Conservation (phyloP, 1,284 basidiomycete genomes). For the Xerocomus cyaneibrunnescens region DNA sequence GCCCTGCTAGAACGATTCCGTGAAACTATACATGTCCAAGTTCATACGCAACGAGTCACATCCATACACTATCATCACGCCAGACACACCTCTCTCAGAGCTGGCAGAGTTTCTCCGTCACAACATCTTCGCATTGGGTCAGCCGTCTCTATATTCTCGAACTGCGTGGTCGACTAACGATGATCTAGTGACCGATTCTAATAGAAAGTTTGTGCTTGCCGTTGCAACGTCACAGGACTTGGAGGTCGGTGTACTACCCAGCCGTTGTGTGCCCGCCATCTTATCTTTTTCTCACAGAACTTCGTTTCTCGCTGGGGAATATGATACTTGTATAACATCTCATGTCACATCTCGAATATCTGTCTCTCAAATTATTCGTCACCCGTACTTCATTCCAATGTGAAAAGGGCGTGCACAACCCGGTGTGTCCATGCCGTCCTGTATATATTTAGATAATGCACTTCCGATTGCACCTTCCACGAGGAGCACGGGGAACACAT, state of each 20-base stretch:
- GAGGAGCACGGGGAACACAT: too few species aligned
- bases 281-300: conserved; percentile 33
- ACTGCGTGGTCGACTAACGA: not conserved
- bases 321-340: conserved; percentile 14
- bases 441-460: too few species aligned
- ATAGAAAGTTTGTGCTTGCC: conserved; percentile 82
- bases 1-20: conserved; percentile 54
- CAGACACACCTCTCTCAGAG: conserved; percentile 71
- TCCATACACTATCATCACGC: conserved; percentile 79
- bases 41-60: conserved; percentile 69
- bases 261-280: not conserved
- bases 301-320: conserved; percentile 59
- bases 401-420: too few species aligned
- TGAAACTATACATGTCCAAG: conserved; percentile 68
- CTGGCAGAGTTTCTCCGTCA: conserved; percentile 71
- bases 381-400: too few species aligned
- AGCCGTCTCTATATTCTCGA: conserved; percentile 19
- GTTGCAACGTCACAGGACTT: conserved; percentile 82
- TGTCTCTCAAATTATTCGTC: not conserved
- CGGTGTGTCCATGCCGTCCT: too few species aligned
- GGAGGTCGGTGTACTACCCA: conserved; percentile 46
- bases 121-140: conserved; percentile 79
- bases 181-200: conserved; percentile 71
- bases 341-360: not conserved
- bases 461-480: too few species aligned